Conservation (phyloP, 2,329 filamentous ascomycete genomes). For the Nothopassalora personata region DNA sequence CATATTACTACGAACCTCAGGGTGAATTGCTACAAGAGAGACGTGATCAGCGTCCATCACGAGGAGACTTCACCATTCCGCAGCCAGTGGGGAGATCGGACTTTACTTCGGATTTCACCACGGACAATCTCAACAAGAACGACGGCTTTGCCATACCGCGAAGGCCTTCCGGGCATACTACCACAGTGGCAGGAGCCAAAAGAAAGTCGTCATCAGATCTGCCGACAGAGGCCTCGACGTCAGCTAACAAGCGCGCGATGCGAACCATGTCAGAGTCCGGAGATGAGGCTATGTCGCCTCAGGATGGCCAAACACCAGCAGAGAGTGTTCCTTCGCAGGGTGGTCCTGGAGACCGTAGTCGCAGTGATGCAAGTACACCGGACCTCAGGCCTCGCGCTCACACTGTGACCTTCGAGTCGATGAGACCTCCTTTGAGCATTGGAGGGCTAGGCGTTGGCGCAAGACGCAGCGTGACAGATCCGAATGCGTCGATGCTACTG, state of each 20-base stretch:
- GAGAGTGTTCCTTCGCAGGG: conserved; percentile 7
- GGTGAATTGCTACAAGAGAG: conserved; percentile 41
- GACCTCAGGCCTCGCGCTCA: conserved; percentile 2
- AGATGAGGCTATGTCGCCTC: conserved; percentile 13
- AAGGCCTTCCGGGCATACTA: conserved; percentile 5
- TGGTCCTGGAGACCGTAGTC: conserved; percentile 5
- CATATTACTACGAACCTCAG: conserved; percentile 40
- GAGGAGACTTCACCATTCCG: conserved; percentile 37
- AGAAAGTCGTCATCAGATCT: conserved; percentile 19
- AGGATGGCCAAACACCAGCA: conserved; percentile 5
- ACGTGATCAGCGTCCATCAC: conserved; percentile 25
- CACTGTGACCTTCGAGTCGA: neutral
- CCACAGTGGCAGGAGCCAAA: conserved; percentile 16
- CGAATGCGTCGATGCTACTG: conserved; percentile 42
- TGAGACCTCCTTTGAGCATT: conserved; percentile 6
- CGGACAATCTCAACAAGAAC: conserved; percentile 3
- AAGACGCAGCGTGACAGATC: conserved; percentile 16
- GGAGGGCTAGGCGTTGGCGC: conserved; percentile 2
- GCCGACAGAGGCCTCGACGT: neutral
- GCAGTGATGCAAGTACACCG: conserved; percentile 7
- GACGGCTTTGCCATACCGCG: conserved; percentile 12
- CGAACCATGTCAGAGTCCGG: conserved; percentile 14
- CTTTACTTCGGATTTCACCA: conserved; percentile 10
- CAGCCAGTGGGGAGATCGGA: conserved; percentile 15
- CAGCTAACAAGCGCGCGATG: conserved; percentile 14